Evolutionary conservation across 2,329 filamentous ascomycete species (phyloP), one percentile per base, ranked within the genome.

Genomic region (Talaromyces sp.): DNA sequence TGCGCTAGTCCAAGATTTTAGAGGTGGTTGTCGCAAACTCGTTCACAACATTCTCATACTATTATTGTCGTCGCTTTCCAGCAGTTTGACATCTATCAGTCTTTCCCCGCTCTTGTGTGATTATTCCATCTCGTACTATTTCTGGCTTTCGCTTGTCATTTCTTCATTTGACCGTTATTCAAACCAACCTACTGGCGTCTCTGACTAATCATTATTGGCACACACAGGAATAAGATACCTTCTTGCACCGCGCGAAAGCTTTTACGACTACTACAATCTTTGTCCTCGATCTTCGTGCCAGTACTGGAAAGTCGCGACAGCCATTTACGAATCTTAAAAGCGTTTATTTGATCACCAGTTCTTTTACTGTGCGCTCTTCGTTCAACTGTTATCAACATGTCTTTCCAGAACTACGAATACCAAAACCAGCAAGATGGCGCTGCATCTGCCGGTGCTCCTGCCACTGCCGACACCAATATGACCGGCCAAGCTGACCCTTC

Each of bases 331-430:
- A 59, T 53, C 45, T 27, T 59, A 27, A 58, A 61, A 65, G 64
- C 58, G 31, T 51, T 59, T 53, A 31, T 40, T 34, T 22, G 31
- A 56, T 56, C 53, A 47, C 29, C 51, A 40, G 54, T 59, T 64
- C 40, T 64, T 25, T 40, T 54, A 17, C 38, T 45, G 47, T 61
- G 34, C 43, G 53, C 59, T 62, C 34, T 54, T 31, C 31, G 40
- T 38, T 59, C 54, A 51, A 63, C 45, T 59, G 40, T 54, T 62
- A 54, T 58, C 60, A 59, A 29, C 40, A 66, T 66, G 88, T 88
- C 86, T 76, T 89, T 88, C 81, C 84, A 86, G 68, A 86, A 86
- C 77, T 88, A 86, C 78, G 86, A 89, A 72, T 88, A 86, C 77
- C 85, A 85, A 74, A 84, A 85, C 76, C 86, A 87, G 76, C 84